Base-by-base conservation (phyloP, 441 rosid genomes). In the Manihot esculenta region DNA sequence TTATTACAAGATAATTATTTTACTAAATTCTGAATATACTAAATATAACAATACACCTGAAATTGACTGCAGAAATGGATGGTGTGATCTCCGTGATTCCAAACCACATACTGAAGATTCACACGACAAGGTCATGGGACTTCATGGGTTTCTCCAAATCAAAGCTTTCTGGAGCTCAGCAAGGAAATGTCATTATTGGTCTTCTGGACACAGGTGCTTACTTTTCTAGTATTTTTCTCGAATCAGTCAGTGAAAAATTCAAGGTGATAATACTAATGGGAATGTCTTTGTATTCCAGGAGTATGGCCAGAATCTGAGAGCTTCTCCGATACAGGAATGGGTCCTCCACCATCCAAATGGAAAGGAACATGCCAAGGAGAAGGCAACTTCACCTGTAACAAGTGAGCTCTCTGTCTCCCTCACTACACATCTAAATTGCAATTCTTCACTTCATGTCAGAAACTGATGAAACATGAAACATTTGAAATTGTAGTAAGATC, bases 101-200 rank as follows among this genome's bases (percentile, higher is more conserved):
- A 7, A 85, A 89, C 51, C 85, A 84, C 7, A 62, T 76, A 56
- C 76, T 85, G 10, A 82, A 86, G 70, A 85, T 88, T 79, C 94
- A 89, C 76, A 93, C 98, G 0, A 93, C 95, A 54, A 91, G 92
- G 47, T 93, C 97, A 15, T 93, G 97, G 97, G 93, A 92, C 68
- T 92, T 92, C 81, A 84, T 89, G 74, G 85, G 85, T 74, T 81
- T 82, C 60, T 82, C 80, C 72, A 76, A 82, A 35, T 73, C 45
- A 14, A 48, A 71, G 81, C 17, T 68, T 81, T 3, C 66, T 7
- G 78, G 67, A 70, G 2, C 66, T 23, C 60, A 14, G 23, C 66
- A 64, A 68, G 76, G 73, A 45, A 26, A 72, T 64, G 67, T 69
- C 24, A 33, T 77, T 10, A 63, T 77, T 3, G 80, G 76, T 20